Percentiles rank a stretch among this genome's conserved stretches.
Evolutionary conservation across 2,329 filamentous ascomycete species (phyloP).

Genomic region (Dichotomopilus funicola): DNA sequence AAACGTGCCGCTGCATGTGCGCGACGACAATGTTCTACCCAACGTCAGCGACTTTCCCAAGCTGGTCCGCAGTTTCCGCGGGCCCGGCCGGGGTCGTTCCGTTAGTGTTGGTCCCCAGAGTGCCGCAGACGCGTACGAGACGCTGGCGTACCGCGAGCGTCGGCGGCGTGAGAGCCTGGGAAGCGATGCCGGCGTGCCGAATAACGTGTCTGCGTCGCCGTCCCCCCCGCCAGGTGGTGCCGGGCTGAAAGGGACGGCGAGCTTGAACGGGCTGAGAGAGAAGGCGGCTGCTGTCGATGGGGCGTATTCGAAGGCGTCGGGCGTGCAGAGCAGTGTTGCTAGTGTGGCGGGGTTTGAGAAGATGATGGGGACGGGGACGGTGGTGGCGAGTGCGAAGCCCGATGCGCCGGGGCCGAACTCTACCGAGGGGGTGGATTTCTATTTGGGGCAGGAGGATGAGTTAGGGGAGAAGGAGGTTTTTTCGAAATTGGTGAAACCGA

Average conservation of each 20-base stretch:
- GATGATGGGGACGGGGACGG: constrained; percentile 64
- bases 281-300: constrained; percentile 23
- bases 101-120: constrained; percentile 92
- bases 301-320: constrained; percentile 32
- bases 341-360: constrained; percentile 60
- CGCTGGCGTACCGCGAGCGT: constrained; percentile 78
- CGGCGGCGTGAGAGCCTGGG: constrained; percentile 48
- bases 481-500: constrained; percentile 71
- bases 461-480: constrained; percentile 74
- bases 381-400: constrained; percentile 27
- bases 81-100: constrained; percentile 69
- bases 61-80: constrained; percentile 73
- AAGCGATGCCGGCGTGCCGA: constrained; percentile 37
- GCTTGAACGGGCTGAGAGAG: constrained; percentile 36
- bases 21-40: constrained; percentile 79
- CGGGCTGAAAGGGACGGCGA: constrained; percentile 39
- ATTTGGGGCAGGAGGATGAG: constrained; percentile 41
- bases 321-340: constrained; percentile 36
- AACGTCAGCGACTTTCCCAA: constrained; percentile 80
- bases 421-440: constrained; percentile 33
- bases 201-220: not conserved
- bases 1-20: constrained; percentile 67
- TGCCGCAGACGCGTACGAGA: constrained; percentile 92
- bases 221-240: constrained; percentile 8
- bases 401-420: constrained; percentile 17